phyloP scores from a whole-genome alignment of 2,329 filamentous ascomycete species.

The Arthroderma uncinatum region DNA sequence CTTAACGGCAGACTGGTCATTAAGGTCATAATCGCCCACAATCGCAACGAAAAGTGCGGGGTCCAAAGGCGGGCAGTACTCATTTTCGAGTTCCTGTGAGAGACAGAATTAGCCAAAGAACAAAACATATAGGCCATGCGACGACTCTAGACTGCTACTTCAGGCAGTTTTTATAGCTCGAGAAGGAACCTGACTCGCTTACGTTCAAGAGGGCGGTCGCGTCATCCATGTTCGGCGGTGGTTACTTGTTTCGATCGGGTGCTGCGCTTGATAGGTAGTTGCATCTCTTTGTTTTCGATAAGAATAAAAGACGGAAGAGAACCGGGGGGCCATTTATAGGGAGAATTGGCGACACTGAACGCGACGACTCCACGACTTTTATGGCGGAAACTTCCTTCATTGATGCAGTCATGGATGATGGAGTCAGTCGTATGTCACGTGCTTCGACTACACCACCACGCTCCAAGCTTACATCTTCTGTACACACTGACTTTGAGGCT shows the following conservation, averaged over 20 bases:
- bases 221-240: conserved; percentile 4
- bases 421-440: no score
- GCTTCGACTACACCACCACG: no score
- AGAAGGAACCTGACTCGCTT: neutral
- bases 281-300: conserved; percentile 3
- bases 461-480: no score
- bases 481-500: no score
- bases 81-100: conserved; percentile 43
- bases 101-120: neutral
- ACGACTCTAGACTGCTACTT: neutral
- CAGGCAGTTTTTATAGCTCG: neutral
- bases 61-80: conserved; percentile 65
- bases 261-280: neutral
- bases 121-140: neutral
- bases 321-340: neutral
- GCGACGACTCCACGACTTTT: neutral
- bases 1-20: conserved; percentile 39
- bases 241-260: conserved; percentile 4
- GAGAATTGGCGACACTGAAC: neutral
- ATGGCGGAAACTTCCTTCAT: neutral
- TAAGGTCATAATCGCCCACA: conserved; percentile 59
- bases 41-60: conserved; percentile 67
- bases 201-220: neutral
- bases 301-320: neutral
- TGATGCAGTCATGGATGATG: no score